phyloP scores from a whole-genome alignment of 2,329 filamentous ascomycete species.

The Neocatenulostroma microsporum region DNA sequence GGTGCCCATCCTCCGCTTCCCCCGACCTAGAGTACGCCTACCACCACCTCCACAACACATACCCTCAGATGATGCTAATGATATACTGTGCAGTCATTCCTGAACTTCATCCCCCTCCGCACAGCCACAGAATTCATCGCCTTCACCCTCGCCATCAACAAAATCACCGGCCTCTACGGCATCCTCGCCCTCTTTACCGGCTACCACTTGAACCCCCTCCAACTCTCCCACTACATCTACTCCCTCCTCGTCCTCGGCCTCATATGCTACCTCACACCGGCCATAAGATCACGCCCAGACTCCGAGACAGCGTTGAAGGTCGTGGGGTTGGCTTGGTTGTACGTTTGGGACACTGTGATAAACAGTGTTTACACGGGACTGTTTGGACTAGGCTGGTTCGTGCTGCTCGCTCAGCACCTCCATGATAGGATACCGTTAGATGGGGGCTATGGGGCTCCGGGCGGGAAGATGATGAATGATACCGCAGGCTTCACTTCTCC shows the following conservation, averaged over 20 bases:
- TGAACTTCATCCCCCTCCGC: constrained; percentile 77
- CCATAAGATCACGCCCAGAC: constrained; percentile 45
- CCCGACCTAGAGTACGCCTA: constrained; percentile 14
- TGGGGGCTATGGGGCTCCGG: constrained; percentile 28
- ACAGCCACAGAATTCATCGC: constrained; percentile 81
- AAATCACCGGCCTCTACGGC: constrained; percentile 83
- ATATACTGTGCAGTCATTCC: constrained; percentile 53
- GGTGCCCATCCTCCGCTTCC: constrained; percentile 13
- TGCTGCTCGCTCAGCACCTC: constrained; percentile 57
- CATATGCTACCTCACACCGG: constrained; percentile 63
- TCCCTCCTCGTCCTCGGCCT: constrained; percentile 63
- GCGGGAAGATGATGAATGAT: constrained; percentile 51
- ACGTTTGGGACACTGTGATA: constrained; percentile 71
- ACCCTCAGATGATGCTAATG: not conserved
- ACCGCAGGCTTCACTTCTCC: constrained; percentile 59
- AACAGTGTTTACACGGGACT: constrained; percentile 74
- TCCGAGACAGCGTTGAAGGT: constrained; percentile 58
- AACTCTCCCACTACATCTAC: constrained; percentile 88
- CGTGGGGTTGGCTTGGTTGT: constrained; percentile 75
- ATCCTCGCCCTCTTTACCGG: constrained; percentile 83
- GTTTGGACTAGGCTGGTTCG: constrained; percentile 81
- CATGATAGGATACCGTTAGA: constrained; percentile 32
- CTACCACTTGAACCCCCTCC: constrained; percentile 70
- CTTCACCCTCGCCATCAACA: constrained; percentile 79
- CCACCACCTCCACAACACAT: not conserved